phyloP scores from a whole-genome alignment of 2,329 filamentous ascomycete genomes.

The Neobulgaria alba region DNA sequence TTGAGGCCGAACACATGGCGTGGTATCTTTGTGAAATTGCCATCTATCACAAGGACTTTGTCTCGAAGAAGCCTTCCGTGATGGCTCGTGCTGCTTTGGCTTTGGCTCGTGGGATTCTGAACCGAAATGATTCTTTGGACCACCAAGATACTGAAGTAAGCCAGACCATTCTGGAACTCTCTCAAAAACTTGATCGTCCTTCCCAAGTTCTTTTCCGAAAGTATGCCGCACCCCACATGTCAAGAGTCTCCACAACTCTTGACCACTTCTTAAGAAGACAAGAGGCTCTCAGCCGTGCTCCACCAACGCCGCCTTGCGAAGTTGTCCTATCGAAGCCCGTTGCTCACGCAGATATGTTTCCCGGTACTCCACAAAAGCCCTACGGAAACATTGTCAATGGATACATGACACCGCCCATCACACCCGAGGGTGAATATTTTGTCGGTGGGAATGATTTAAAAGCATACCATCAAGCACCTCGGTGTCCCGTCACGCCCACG shows the following conservation, averaged over 20 bases:
- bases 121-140: slow-evolving; percentile 62
- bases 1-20: slow-evolving; percentile 89
- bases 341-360: slow-evolving; percentile 44
- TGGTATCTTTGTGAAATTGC: slow-evolving; percentile 92
- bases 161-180: slow-evolving; percentile 45
- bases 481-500: slow-evolving; percentile 56
- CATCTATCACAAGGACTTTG: slow-evolving; percentile 93
- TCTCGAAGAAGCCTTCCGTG: slow-evolving; percentile 82
- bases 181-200: slow-evolving; percentile 55
- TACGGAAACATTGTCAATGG: slow-evolving; percentile 55
- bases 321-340: slow-evolving; percentile 38
- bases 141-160: slow-evolving; percentile 62
- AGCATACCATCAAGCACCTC: slow-evolving; percentile 25
- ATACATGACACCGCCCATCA: slow-evolving; percentile 79
- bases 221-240: slow-evolving; percentile 58
- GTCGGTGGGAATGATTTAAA: slow-evolving; percentile 21
- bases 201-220: slow-evolving; percentile 61
- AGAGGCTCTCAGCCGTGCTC: slow-evolving; percentile 46
- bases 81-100: slow-evolving; percentile 84
- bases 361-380: slow-evolving; percentile 71
- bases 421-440: slow-evolving; percentile 60
- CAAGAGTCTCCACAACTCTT: slow-evolving; percentile 53
- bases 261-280: slow-evolving; percentile 60
- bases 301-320: slow-evolving; percentile 53
- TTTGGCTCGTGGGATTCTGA: slow-evolving; percentile 77